Evolutionary conservation across 2,329 filamentous ascomycete genomes (phyloP), one percentile per base, ranked within the genome.

Genomic region (Ophiosphaerella herpotricha): DNA sequence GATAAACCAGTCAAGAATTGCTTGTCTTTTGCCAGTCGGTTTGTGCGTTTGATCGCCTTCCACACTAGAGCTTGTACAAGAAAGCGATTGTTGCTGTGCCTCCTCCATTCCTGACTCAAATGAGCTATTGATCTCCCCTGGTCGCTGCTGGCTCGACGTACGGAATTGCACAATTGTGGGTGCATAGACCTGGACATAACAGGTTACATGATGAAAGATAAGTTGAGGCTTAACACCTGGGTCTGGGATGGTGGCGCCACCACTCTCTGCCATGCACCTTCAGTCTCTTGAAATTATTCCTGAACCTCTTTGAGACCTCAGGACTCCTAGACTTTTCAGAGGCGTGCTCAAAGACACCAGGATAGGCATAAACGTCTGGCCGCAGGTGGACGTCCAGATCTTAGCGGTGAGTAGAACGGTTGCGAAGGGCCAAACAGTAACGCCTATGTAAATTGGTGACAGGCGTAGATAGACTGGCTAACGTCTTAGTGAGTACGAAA

Each of bases 221-320:
- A 42, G 36, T 9, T 43, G 43, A 29, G 45, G 43, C n/a, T 49
- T 26, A 32, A 29, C 52, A 40, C 44, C 18, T 26, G 39, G 31
- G 18, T 31, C 36, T 43, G 43, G 50, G 46, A 29, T 43, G 16
- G 21, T 41, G 50, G 39, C 46, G 36, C 38, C 43, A 54, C 37
- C 46, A 46, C 38, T 36, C 42, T 40, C 48, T 37, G 37, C 52
- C 51, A 57, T 31, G 43, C 11, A 40, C 40, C 36, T 43, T 44
- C 21, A 60, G 38, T 46, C 54, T 60, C 42, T 48, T 55, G 34
- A 57, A 44, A 12, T 52, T 47, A 36, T 55, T 37, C 11, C 56
- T 46, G 38, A 52, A 58, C 31, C 65, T 52, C 39, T 64, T 48
- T 64, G 57, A 69, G 13, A 54, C 58, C 11, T 66, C 60, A 5